These are phyloP conservation scores for Globisporangium parvum DNA, from an alignment of 352 stramenopile species.

Conservation along the genomic window DNA sequence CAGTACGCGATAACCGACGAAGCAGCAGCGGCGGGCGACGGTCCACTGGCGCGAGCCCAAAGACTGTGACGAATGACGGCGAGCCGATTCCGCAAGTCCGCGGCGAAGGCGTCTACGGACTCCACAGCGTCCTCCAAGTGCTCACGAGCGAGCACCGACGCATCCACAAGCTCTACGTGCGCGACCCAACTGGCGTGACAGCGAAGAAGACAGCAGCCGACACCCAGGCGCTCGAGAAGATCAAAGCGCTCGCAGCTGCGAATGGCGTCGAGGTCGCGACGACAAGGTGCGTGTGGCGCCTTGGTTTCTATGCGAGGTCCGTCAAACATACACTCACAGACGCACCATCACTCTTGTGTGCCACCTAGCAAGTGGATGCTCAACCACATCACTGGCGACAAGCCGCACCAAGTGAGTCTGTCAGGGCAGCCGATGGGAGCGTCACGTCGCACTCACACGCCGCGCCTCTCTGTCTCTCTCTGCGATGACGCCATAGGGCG, in stretches of 20 bases:
- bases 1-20: neutral
- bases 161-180: constrained; percentile 47
- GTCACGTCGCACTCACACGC: no score
- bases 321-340: no score
- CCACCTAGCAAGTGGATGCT: constrained; percentile 65
- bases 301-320: no score
- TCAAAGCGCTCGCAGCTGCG: constrained; percentile 32
- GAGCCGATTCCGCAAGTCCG: constrained; percentile 38
- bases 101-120: constrained; percentile 60
- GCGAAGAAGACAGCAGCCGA: constrained; percentile 33
- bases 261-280: constrained; percentile 23
- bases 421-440: no score
- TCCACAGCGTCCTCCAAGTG: constrained; percentile 66
- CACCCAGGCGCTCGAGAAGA: constrained; percentile 29
- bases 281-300: constrained; percentile 19
- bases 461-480: no score
- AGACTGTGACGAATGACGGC: constrained; percentile 23
- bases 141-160: constrained; percentile 51
- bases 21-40: constrained; percentile 1
- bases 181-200: constrained; percentile 17
- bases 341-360: no score
- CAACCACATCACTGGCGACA: constrained; percentile 77
- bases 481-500: constrained; percentile 24
- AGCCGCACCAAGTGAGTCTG: constrained; percentile 58
- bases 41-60: constrained; percentile 1